Base-by-base conservation (phyloP, 305 asterid genomes). In the Rubia balearica region DNA sequence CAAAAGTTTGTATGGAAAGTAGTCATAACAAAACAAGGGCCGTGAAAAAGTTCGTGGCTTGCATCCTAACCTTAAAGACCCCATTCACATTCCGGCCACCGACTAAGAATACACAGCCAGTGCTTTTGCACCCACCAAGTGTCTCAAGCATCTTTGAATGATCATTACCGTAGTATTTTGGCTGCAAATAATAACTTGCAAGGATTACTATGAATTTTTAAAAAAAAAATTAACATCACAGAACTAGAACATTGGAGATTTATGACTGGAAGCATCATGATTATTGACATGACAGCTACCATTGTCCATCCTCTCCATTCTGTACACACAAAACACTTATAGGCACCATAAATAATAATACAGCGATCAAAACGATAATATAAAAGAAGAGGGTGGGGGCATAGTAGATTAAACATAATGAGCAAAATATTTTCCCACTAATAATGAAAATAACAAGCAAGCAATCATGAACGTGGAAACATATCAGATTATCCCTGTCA, bases 31-130 rank as follows among this genome's bases (percentile, higher is more conserved):
- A 17, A 61, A 70, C 10, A 41, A 57, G n/a, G 30, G 6, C 14
- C 17, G 24, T 42, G 3, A 61, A 63, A 55, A 24, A 17, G 43
- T 45, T 30, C 33, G 16, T 61, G 56, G 57, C 70, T 56, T 57
- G 46, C 53, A 68, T 30, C 73, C 68, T 5, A 78, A 92, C 98
- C 96, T 87, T 86, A 76, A 90, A 93, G 61, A 81, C 82, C 48
- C 94, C 96, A 66, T 87, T 78, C 16, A 90, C 71, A 64, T 80
- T 83, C 74, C 98, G 85, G 72, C 96, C 96, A 42, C 81, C 97
- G 42, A 93, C 98, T 7, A 93, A 84, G 81, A 93, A 93, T 71
- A 83, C 71, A 74, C 97, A 88, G n/a, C 96, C 98, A 7, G 88
- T 88, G 81, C 77, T 90, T 80, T 89, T 90, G 81, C 97, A 88